Conservation (phyloP, 441 rosid species). For the Codiaeum variegatum region DNA sequence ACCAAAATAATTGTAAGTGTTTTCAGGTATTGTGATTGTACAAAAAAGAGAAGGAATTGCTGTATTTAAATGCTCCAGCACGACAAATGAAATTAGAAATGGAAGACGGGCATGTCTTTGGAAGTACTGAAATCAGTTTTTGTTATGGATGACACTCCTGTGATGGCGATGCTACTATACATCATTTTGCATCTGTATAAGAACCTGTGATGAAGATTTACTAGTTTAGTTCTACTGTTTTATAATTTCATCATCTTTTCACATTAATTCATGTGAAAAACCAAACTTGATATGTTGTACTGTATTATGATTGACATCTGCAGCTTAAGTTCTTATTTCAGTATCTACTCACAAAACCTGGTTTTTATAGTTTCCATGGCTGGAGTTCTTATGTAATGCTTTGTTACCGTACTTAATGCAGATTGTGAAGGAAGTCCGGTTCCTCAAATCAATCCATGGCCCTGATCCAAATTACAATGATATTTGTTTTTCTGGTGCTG, state of each 20-base stretch:
- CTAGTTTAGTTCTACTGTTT: not conserved
- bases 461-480: constrained; percentile 90
- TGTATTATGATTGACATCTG: constrained; percentile 1
- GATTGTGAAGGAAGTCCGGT: constrained; percentile 54
- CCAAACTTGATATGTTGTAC: not conserved
- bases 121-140: not conserved
- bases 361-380: not conserved
- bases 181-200: not conserved
- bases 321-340: constrained; percentile 1
- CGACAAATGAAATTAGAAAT: not conserved
- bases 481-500: constrained; percentile 70
- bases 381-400: not conserved
- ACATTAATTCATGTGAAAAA: not conserved
- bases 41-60: not conserved
- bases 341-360: not conserved
- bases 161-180: not conserved
- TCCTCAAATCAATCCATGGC: constrained; percentile 64
- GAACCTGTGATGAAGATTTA: not conserved
- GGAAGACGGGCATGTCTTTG: not conserved
- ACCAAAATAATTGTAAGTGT: not conserved
- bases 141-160: not conserved
- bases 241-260: not conserved
- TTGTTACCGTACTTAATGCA: constrained; percentile 21
- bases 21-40: not conserved
- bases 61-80: not conserved